A percentile compares a stretch with the other conserved stretches of the same genome.
Conservation (phyloP, 176 grass and related monocot genomes). For the Ensete glaucum region DNA sequence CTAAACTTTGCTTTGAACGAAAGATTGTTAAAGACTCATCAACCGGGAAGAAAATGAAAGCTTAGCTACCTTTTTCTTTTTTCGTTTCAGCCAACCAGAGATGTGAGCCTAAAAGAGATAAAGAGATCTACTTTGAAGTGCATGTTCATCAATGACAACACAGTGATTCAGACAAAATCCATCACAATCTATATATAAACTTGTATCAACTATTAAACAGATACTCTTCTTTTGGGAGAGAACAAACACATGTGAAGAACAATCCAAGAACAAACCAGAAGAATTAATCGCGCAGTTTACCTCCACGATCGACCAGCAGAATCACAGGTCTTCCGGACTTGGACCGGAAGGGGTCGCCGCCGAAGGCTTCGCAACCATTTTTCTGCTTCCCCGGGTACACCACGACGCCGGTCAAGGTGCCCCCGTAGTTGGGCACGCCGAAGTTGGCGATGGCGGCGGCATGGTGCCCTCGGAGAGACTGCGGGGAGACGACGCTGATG, state of each 20-base stretch:
- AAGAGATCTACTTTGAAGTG: too few species aligned
- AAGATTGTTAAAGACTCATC: too few species aligned
- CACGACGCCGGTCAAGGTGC: slow-evolving; percentile 53
- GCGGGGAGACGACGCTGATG: slow-evolving; percentile 55
- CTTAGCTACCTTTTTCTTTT: too few species aligned
- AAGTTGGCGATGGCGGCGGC: slow-evolving; percentile 82
- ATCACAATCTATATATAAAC: too few species aligned
- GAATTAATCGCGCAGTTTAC: slow-evolving; percentile 9
- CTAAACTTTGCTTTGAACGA: slow-evolving; percentile 78
- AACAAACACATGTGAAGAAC: background rate
- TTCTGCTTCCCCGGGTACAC: slow-evolving; percentile 42
- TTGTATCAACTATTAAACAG: too few species aligned
- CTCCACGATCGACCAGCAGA: slow-evolving; percentile 88
- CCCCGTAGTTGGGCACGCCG: slow-evolving; percentile 84
- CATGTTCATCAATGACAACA: too few species aligned
- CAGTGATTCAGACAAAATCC: too few species aligned
- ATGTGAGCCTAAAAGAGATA: too few species aligned
- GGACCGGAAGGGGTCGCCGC: slow-evolving; percentile 28
- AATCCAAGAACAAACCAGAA: background rate
- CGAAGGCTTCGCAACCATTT: slow-evolving; percentile 43
- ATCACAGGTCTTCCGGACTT: slow-evolving; percentile 47
- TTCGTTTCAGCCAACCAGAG: too few species aligned
- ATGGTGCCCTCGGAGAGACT: slow-evolving; percentile 39
- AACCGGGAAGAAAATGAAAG: too few species aligned
- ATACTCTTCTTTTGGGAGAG: too few species aligned